Evolutionary conservation across 495 filamentous ascomycete species (phyloP), one percentile per base, ranked within the genome.

Genomic region (Aspergillus sparsus): DNA sequence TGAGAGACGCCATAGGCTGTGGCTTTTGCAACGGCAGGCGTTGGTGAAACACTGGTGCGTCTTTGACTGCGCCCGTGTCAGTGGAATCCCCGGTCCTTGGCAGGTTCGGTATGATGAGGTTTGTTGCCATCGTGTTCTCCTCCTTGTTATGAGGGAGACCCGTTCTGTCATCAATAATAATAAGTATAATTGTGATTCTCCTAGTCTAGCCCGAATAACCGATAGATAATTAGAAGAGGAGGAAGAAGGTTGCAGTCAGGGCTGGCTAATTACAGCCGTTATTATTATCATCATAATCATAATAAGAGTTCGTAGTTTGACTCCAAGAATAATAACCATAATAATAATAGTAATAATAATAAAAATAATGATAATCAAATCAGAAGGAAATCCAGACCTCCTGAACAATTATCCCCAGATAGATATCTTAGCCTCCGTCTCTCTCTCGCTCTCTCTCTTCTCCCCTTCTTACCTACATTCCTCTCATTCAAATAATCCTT

Each of bases 41-140:
- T 52, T 59, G 61, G 64, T 78, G 75, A 78, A 78, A 78, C 75
- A 75, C 75, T 73, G 75, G 75, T 69, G 71, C 58, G 67, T 70
- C 72, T 65, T 64, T 34, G 12, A n/a, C 46, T 9, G 53, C 31
- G 57, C 49, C 62, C 66, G 57, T 69, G 65, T 65, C 63, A 60
- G 55, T 63, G 58, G 57, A 62, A 60, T 65, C 57, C 63, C 65
- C 63, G 50, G 50, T 52, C 36, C 51, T 58, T 57, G 37, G 21
- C 21, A 27, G 21, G 21, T 27, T 27, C 21, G 21, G 21, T 27
- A 27, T 27, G 21, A 27, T 1, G 21, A 27, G 21, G 1, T 27
- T 27, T 27, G 21, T 27, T 27, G 35, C 57, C 21, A 21, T 51
- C 49, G 46, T 59, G 41, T 46, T 9, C 21, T 36, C 35, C 37